phyloP scores from a whole-genome alignment of 2,329 filamentous ascomycete genomes.

The Microsporum ferrugineum region DNA sequence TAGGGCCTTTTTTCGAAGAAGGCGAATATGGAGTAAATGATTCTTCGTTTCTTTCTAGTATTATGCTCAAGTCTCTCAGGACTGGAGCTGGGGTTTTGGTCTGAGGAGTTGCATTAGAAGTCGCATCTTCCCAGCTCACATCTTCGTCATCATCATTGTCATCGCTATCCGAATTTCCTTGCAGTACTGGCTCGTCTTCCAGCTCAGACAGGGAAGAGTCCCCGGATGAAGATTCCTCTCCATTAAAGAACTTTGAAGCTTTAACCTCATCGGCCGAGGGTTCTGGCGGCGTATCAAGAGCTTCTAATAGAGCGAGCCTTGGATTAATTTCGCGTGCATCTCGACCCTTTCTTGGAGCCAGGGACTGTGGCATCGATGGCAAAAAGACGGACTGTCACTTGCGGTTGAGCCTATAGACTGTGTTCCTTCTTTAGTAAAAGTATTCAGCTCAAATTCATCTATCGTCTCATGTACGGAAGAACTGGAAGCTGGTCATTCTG shows the following conservation, averaged over 20 bases:
- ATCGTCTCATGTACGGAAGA: not conserved
- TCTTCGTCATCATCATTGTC: slow-evolving; percentile 5
- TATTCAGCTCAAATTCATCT: not conserved
- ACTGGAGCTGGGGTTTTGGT: slow-evolving; percentile 40
- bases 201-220: slow-evolving; percentile 21
- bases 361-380: slow-evolving; percentile 1
- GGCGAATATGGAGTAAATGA: slow-evolving; percentile 51
- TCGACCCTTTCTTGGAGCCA: not conserved
- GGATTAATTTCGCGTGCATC: slow-evolving; percentile 1
- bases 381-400: not conserved
- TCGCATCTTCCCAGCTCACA: slow-evolving; percentile 49
- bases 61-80: slow-evolving; percentile 62
- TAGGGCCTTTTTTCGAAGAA: slow-evolving; percentile 63
- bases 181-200: slow-evolving; percentile 1
- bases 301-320: slow-evolving; percentile 18
- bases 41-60: slow-evolving; percentile 45
- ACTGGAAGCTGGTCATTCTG: not conserved
- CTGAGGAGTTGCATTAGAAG: slow-evolving; percentile 29
- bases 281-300: slow-evolving; percentile 9
- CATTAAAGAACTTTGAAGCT: slow-evolving; percentile 6
- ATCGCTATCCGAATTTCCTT: not conserved
- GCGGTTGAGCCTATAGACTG: not conserved
- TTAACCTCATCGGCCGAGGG: slow-evolving; percentile 9
- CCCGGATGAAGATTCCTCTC: slow-evolving; percentile 29
- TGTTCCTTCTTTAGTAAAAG: not conserved